Evolutionary conservation across 2,329 filamentous ascomycete species (phyloP), one percentile per base, ranked within the genome.

Genomic region (Proliferodiscus dingleyae): DNA sequence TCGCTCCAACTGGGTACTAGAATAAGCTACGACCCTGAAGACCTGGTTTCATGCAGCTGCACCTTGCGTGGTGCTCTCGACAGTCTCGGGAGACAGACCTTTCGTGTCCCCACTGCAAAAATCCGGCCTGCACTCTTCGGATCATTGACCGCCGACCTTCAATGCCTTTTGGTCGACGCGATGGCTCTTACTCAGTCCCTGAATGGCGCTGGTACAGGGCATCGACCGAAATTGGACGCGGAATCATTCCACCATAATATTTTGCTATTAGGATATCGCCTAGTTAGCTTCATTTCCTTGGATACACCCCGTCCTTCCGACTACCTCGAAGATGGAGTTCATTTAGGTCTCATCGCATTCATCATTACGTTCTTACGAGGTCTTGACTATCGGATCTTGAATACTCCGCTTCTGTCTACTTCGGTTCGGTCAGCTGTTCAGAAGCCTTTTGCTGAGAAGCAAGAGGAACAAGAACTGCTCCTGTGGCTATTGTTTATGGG

Each of bases 321-420:
- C 15, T 2, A 6, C 18, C 10, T 47, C 37, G 56, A 54, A 33
- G 46, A 57, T 22, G 32, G 51, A 4, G 30, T 60, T 11, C 60
- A 63, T 23, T 41, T 63, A 4, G 61, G 57, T 8, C 52, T 65
- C 3, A 36, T 51, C 3, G 55, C 57, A 11, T 60, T 63, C 28
- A 45, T 65, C 36, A 50, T 46, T 7, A 55, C 57, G 8, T 62
- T 63, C n/a, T 22, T 47, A 34, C 22, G 21, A 8, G 41, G 45
- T 15, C 29, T 46, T 32, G 37, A 33, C 30, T n/a, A 39, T 8
- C 47, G 32, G 36, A 19, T 39, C 7, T 3, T 29, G 7, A 23
- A 53, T 13, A 29, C 51, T n/a, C 37, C 43, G 9, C 38, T 57
- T 8, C 46, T 61, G 8, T 41, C 26, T 16, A 16, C 26, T 7